Evolutionary conservation across 768 basidiomycete species (phyloP).

Genomic region (Agaricus blazei): DNA sequence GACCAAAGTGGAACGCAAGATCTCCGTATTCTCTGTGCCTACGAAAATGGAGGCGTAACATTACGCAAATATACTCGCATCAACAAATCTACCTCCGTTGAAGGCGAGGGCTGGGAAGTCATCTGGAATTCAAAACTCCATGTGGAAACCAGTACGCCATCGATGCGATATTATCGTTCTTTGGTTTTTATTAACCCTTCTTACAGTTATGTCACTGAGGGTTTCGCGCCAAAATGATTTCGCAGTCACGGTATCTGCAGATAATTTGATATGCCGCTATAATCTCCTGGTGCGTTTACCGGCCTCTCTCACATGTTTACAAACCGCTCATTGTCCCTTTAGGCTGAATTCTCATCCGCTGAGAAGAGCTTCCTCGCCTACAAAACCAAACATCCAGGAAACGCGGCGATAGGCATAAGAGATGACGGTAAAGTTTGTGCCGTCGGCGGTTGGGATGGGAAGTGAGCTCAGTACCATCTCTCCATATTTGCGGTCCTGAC

Average conservation of each 20-base stretch:
- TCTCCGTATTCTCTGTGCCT: conserved; percentile 66
- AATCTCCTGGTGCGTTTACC: conserved; percentile 42
- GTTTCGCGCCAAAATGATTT: conserved; percentile 53
- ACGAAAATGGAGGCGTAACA: conserved; percentile 86
- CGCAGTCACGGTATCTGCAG: conserved; percentile 81
- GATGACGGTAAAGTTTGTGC: conserved; percentile 78
- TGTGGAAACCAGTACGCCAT: conserved; percentile 60
- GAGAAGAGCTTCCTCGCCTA: conserved; percentile 18
- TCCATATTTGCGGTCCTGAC: background rate
- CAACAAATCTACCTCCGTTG: conserved; percentile 47
- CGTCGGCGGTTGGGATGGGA: conserved; percentile 92
- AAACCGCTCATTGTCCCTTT: background rate
- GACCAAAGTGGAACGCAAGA: conserved; percentile 28
- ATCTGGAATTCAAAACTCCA: conserved; percentile 67
- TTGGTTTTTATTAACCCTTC: background rate
- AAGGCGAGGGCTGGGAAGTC: conserved; percentile 69
- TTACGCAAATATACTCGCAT: conserved; percentile 47
- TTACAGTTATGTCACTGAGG: conserved; percentile 80
- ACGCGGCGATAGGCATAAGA: conserved; percentile 69
- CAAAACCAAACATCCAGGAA: conserved; percentile 73
- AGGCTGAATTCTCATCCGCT: conserved; percentile 15
- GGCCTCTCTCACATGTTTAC: background rate
- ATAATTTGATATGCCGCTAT: conserved; percentile 70
- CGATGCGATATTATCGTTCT: background rate
- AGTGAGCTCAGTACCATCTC: conserved; percentile 39